Percentiles rank a stretch among this genome's conserved stretches.
Conservation (phyloP, 345 rosid genomes). For the Lenwebbia sp. region DNA sequence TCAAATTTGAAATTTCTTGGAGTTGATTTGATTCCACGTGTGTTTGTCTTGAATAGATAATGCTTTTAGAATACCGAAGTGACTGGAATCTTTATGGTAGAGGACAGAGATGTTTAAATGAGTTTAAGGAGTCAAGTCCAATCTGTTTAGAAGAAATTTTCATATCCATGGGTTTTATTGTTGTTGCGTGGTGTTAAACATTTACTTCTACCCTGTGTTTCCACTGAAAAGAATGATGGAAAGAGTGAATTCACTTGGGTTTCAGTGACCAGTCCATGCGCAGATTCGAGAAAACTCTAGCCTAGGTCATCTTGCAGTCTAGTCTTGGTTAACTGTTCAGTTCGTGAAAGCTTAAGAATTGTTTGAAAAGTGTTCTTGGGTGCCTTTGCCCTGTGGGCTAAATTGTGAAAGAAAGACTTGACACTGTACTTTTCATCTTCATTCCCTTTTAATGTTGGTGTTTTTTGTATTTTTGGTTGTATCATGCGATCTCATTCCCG, state of each 20-base stretch:
- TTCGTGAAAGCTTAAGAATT: neutral
- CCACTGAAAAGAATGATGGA: neutral
- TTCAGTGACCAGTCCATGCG: neutral
- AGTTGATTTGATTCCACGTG: neutral
- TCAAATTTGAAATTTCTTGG: neutral
- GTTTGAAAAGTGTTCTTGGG: neutral
- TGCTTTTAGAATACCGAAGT: neutral
- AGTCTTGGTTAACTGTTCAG: neutral
- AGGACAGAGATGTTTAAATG: neutral
- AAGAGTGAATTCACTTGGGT: neutral
- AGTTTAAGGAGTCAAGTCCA: neutral
- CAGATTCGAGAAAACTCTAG: neutral
- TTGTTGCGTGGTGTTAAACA: neutral
- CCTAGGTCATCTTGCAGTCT: neutral
- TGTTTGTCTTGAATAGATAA: neutral
- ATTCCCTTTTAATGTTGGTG: neutral
- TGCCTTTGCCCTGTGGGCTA: neutral
- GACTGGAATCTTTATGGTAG: neutral
- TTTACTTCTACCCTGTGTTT: neutral
- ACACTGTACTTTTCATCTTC: neutral
- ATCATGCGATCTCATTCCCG: neutral
- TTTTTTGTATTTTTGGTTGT: neutral
- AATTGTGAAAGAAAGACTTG: neutral
- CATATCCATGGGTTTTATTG: neutral
- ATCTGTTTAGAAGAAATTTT: neutral